Percentiles rank a stretch among this genome's conserved stretches.
Conservation (phyloP, 306 rosid genomes). For the Pyrus bretschneideri region DNA sequence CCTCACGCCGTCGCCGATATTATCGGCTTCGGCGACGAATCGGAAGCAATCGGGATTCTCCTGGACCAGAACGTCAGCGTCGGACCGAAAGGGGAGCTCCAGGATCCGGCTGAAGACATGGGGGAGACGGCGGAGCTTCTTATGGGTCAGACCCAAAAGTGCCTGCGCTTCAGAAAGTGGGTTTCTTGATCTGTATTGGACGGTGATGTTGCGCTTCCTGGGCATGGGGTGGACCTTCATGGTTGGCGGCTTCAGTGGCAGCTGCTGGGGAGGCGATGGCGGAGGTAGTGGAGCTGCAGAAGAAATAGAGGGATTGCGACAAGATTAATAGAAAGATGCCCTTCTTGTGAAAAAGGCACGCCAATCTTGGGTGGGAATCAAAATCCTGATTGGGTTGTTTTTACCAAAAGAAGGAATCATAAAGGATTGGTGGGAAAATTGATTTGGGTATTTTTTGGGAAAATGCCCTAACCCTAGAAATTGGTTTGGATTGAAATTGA, state of each 20-base stretch:
- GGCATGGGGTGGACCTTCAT: constrained; percentile 97
- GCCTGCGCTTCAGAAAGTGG: constrained; percentile 45
- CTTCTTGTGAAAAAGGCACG: background rate
- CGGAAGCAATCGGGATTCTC: constrained; percentile 81
- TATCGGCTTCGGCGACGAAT: constrained; percentile 65
- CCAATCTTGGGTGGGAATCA: constrained; percentile 29
- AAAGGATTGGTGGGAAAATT: constrained; percentile 24
- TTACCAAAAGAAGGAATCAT: constrained; percentile 38
- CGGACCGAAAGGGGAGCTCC: constrained; percentile 91
- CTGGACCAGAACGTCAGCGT: constrained; percentile 72
- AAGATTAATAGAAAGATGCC: constrained; percentile 22
- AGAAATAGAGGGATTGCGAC: background rate
- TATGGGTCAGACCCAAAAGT: constrained; percentile 41
- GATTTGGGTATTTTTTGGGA: background rate
- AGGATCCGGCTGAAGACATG: constrained; percentile 88
- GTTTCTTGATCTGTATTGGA: constrained; percentile 45
- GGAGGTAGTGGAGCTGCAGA: background rate
- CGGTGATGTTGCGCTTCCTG: constrained; percentile 76
- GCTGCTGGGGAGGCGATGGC: background rate
- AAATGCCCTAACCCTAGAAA: constrained; percentile 31
- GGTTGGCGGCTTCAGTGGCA: constrained; percentile 5
- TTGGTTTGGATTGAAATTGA: background rate
- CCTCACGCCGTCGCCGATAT: constrained; percentile 41
- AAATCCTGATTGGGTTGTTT: constrained; percentile 20
- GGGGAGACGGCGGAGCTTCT: constrained; percentile 86